Base-by-base conservation (phyloP, 2,329 filamentous ascomycete genomes). In the Parasarocladium wereldwijsianum region DNA sequence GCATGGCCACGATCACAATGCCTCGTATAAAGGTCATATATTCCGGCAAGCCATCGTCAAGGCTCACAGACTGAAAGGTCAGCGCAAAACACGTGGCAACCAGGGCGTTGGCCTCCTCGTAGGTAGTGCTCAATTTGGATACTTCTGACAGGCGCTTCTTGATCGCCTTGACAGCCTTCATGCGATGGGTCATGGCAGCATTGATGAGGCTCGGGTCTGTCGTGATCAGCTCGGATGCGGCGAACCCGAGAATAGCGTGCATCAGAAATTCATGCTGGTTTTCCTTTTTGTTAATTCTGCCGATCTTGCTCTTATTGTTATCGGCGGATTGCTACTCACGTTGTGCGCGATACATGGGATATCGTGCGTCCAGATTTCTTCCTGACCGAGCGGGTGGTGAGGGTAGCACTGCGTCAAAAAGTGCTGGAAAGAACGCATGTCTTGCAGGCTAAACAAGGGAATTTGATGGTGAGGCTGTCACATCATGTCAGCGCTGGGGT, bases 381-480 rank as follows among this genome's bases (percentile, higher is more conserved):
- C 71, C 36, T 74, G 72, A 23, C 70, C 73, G 12, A 78, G 51
- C 0, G 76, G 74, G 15, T 78, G 60, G 45, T 73, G 66, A 3
- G 75, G 76, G 41, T 70, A 71, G 38, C 69, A 74, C 20, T 62
- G 57, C 17, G 66, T 51, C 11, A 78, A 50, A 39, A 77, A 78
- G 45, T 78, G 70, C 44, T 78, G 73, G 40, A 78, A 78, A 45
- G 77, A 65, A 21, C 71, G 65, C 72, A 79, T 76, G 40, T 78
- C 74, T 29, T 70, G 64, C 33, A 73, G 41, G 31, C 59, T 70
- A 43, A 75, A 74, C 0, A 72, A 47, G 3, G 65, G 67, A n/a
- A 69, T 58, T 37, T 67, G 66, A 38, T 64, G 53, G 36, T 65
- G 62, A n/a, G 66, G 66, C 63, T 70, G 38, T 9, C 25, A 17